Conservation (phyloP, 2,329 filamentous ascomycete species). For the Fusarium decemcellulare region DNA sequence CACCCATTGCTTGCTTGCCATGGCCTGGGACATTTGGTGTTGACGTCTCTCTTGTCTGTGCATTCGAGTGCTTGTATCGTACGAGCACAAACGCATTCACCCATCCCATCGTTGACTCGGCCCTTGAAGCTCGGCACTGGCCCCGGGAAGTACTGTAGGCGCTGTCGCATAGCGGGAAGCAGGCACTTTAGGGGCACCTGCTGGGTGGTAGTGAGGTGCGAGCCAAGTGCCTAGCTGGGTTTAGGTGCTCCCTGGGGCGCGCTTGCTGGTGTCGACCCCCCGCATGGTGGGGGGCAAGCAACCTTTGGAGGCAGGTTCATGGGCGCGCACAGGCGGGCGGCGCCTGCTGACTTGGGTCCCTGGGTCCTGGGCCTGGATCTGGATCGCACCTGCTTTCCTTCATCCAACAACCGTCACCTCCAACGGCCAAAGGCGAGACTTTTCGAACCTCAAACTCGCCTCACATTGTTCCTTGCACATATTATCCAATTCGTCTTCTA, state of each 20-base stretch:
- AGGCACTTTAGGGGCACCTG: conserved; percentile 7
- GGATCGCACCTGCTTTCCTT: conserved; percentile 25
- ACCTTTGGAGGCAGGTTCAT: conserved; percentile 12
- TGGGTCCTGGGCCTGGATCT: conserved; percentile 28
- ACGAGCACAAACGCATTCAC: not conserved
- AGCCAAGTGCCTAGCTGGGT: conserved; percentile 34
- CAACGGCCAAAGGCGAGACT: conserved; percentile 4
- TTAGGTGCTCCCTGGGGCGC: conserved; percentile 29
- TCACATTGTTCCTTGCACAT: not conserved
- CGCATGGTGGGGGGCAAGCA: conserved; percentile 39
- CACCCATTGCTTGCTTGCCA: not conserved
- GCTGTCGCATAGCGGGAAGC: conserved; percentile 14
- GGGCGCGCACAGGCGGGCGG: not conserved
- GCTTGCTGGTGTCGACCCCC: conserved; percentile 31
- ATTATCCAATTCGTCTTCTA: not conserved
- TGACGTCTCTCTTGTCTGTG: not conserved
- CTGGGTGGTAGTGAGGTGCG: conserved; percentile 26
- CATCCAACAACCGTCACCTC: conserved; percentile 17
- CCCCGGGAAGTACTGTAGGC: conserved; percentile 1
- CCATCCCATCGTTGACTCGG: not conserved
- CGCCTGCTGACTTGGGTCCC: conserved; percentile 38
- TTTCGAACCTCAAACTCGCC: not conserved
- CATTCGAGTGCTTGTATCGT: not conserved
- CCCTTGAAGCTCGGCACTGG: not conserved
- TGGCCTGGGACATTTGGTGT: not conserved